Evolutionary conservation across 2,329 filamentous ascomycete genomes (phyloP), one percentile per base, ranked within the genome.

Genomic region (Clarireedia monteithiana): DNA sequence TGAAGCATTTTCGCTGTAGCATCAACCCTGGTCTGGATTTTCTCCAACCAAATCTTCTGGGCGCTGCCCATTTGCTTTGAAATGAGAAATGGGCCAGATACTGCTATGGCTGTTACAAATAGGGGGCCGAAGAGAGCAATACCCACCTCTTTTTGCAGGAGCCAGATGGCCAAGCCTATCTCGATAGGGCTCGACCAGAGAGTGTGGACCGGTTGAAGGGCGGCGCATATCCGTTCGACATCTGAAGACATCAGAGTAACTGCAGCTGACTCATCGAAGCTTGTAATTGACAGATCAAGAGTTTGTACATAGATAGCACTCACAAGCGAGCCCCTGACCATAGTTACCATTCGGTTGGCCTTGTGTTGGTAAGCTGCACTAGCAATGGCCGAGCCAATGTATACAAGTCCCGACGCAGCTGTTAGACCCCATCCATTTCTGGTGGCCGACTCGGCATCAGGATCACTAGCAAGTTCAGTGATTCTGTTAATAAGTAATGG

Each of bases 41-140:
- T 65, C 24, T 59, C 51, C 38, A 68, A 63, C 68, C 68, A 70
- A 15, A 58, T 53, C 24, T 65, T 67, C 50, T 69, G 66, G 15
- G 64, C 60, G 38, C 53, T 61, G 3, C 60, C 62, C 45, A 67
- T 65, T 27, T 58, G 60, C 17, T 58, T 56, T 15, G 64, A 58
- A 44, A 64, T 53, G 39, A 53, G 44, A 26, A 64, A 57, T 12
- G 60, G 61, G 4, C 60, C 58, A 67, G 60, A 3, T 66, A 53
- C 42, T 67, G 72, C 54, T 2, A 63, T 39, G 15, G 67, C 58
- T 10, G 64, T 57, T 14, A 67, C 53, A 17, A 46, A 57, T 20
- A 53, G 58, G 3, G 64, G 62, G 24, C 62, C 62, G 6, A 64
- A 23, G 34, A 64, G 65, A 14, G 66, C 63, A 7, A 64, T 42